Base-by-base conservation (phyloP, 129 eudicot genomes). In the Escallonia herrerae region DNA sequence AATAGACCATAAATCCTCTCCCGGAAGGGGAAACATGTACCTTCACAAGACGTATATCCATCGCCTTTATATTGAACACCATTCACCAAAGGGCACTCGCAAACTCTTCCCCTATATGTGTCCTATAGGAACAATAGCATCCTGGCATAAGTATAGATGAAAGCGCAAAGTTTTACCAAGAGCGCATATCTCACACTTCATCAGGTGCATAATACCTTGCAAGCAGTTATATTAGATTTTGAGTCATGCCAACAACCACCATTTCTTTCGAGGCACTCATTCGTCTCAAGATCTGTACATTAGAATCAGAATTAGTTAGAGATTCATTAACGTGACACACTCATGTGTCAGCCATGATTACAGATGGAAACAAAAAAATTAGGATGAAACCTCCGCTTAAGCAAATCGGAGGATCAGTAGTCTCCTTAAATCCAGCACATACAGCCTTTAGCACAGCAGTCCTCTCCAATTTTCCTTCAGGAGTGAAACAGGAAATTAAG, bases 191-290 rank as follows among this genome's bases (percentile, higher is more conserved):
- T 38, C n/a, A 72, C 39, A 63, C 22, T 43, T 58, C 33, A 43
- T 43, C 39, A 68, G 63, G 41, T 4, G 41, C 38, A 60, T 37
- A 4, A 60, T 80, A 84, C 97, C 84, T 87, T 83, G 89, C 98
- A 93, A 72, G 98, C 98, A 41, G 87, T 88, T 72, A 83, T 67
- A 69, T 80, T 82, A 55, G 80, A 62, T 38, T 79, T 47, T 43
- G 82, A 55, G 74, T 88, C 98, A 45, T 49, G 51, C 98, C 98
- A 93, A 72, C 98, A 93, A 45, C 96, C 98, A 14, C 98, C 98
- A 22, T 93, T 88, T 14, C 75, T 71, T 47, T 88, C 85, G 46
- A 88, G 89, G 74, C 98, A 93, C 72, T 88, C 85, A 22, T 93
- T 82, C 9, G 98, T 93, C 85, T 93, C 98, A 13, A 93, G 76